Evolutionary conservation across 2,329 filamentous ascomycete species (phyloP).

Genomic region (Fusarium metavorans): DNA sequence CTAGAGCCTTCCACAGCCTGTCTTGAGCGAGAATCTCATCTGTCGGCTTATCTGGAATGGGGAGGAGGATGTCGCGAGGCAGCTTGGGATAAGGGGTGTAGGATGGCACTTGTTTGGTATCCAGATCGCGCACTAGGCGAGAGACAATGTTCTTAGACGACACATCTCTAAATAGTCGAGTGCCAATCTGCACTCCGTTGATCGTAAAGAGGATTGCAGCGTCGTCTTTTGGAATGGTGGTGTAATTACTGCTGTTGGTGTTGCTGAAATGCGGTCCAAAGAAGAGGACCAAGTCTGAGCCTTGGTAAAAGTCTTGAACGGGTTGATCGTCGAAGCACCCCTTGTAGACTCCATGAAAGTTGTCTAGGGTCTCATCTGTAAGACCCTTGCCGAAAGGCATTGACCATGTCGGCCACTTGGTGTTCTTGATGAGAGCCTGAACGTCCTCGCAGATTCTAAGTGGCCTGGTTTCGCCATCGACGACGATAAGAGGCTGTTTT

Average conservation of each 20-base stretch:
- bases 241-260: conserved; percentile 58
- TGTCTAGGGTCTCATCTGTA: neutral
- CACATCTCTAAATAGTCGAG: neutral
- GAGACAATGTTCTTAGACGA: neutral
- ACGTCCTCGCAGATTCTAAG: conserved; percentile 57
- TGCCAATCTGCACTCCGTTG: neutral
- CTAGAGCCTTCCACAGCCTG: conserved; percentile 41
- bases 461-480: conserved; percentile 62
- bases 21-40: neutral
- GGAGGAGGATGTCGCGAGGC: neutral
- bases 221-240: conserved; percentile 55
- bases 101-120: neutral
- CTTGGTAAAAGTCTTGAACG: conserved; percentile 52
- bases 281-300: conserved; percentile 58
- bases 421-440: conserved; percentile 56
- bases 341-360: neutral
- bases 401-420: conserved; percentile 58
- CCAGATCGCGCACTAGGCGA: neutral
- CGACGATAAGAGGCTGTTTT: conserved; percentile 62
- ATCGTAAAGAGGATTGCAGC: conserved; percentile 47
- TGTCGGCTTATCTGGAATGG: neutral
- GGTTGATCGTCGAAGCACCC: conserved; percentile 4
- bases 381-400: neutral
- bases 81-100: neutral
- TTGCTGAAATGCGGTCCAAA: conserved; percentile 61